Conservation (phyloP, 306 rosid species). For the Fragaria ananassa region DNA sequence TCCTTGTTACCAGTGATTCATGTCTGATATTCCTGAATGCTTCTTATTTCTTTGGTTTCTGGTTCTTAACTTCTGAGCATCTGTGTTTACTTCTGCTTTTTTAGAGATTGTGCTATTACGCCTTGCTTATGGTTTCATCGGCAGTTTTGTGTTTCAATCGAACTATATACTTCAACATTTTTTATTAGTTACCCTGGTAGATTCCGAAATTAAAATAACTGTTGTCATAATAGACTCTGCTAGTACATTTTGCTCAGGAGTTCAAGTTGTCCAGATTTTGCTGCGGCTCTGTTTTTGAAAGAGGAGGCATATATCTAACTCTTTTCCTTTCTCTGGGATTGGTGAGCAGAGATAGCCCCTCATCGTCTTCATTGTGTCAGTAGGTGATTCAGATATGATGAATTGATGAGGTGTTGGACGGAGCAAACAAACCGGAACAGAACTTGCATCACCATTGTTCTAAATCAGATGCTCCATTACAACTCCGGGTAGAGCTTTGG, state of each 20-base stretch:
- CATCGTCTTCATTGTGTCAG: background rate
- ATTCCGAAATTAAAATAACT: background rate
- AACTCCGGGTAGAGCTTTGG: background rate
- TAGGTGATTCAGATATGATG: too few species aligned
- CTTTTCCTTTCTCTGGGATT: slow-evolving; percentile 69
- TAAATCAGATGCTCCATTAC: background rate
- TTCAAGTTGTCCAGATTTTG: slow-evolving; percentile 61
- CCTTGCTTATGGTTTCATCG: background rate
- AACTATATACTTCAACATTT: background rate
- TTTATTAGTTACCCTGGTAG: too few species aligned
- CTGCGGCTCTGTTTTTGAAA: slow-evolving; percentile 59
- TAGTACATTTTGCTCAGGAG: slow-evolving; percentile 11
- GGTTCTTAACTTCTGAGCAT: background rate
- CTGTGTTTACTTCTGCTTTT: background rate
- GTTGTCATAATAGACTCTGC: background rate
- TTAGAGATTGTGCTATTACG: background rate
- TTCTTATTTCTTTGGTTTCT: too few species aligned
- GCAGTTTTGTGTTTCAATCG: background rate
- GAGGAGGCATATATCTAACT: slow-evolving; percentile 53
- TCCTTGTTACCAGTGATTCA: too few species aligned
- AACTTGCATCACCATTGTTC: slow-evolving; percentile 33
- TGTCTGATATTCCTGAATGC: too few species aligned
- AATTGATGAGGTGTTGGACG: background rate
- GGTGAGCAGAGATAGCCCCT: slow-evolving; percentile 68
- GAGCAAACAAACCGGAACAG: slow-evolving; percentile 27